These are phyloP conservation scores for Hypoxylon sp. DNA, from an alignment of 2,329 filamentous ascomycete species.

Conservation along the genomic window DNA sequence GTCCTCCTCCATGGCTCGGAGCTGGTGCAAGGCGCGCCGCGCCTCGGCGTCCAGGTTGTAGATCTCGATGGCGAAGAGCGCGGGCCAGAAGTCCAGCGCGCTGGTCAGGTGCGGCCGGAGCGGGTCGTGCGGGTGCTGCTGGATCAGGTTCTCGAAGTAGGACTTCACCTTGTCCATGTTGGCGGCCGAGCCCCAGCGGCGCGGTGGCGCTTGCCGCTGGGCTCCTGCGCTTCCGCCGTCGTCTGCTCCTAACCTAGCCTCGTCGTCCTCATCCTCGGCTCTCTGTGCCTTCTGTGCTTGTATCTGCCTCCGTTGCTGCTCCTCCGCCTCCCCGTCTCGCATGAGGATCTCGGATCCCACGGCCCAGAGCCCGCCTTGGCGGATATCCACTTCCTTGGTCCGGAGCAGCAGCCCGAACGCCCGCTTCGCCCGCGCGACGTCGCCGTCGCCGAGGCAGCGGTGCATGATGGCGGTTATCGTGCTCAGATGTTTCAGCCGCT, in stretches of 20 bases:
- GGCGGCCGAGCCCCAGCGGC: constrained; percentile 59
- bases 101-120: constrained; percentile 69
- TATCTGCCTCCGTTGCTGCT: constrained; percentile 36
- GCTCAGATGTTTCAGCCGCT: constrained; percentile 69
- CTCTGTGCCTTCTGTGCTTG: background rate
- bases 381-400: constrained; percentile 73
- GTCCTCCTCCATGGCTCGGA: constrained; percentile 41
- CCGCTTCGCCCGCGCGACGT: constrained; percentile 77
- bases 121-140: constrained; percentile 79
- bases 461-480: constrained; percentile 78
- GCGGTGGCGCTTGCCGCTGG: constrained; percentile 1
- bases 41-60: constrained; percentile 77
- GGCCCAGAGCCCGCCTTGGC: constrained; percentile 79
- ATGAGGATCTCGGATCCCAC: constrained; percentile 88
- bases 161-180: constrained; percentile 61
- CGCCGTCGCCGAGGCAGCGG: constrained; percentile 75
- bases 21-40: constrained; percentile 56
- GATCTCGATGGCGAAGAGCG: constrained; percentile 84
- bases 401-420: constrained; percentile 81
- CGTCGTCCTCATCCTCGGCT: constrained; percentile 26
- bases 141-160: constrained; percentile 83
- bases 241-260: background rate
- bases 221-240: constrained; percentile 3
- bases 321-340: constrained; percentile 63
- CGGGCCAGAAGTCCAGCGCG: constrained; percentile 83